These are phyloP conservation scores for Daldinia childiae DNA, from an alignment of 495 filamentous ascomycete species.

Conservation along the genomic window DNA sequence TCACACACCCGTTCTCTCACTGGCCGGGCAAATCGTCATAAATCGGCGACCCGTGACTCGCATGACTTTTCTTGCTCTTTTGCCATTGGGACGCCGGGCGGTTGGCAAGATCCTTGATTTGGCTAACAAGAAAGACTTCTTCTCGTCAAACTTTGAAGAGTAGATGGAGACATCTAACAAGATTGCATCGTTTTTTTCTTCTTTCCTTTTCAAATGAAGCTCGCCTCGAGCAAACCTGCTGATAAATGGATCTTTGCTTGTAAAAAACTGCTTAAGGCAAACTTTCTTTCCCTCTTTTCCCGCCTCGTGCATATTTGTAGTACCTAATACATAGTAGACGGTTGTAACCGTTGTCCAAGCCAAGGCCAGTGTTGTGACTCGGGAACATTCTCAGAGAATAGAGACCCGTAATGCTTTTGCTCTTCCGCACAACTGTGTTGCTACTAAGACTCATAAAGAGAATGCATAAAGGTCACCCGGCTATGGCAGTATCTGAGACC, in stretches of 20 bases:
- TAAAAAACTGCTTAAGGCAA: constrained; percentile 15
- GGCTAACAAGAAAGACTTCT: constrained; percentile 29
- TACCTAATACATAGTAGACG: constrained; percentile 1
- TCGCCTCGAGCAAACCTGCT: constrained; percentile 16
- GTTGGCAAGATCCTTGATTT: constrained; percentile 44
- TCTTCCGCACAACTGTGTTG: background rate
- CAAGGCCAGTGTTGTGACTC: constrained; percentile 23
- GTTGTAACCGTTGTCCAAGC: background rate
- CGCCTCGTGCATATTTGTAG: constrained; percentile 9
- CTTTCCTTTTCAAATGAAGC: constrained; percentile 17
- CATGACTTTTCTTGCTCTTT: constrained; percentile 47
- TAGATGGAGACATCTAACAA: background rate
- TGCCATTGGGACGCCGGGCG: constrained; percentile 39
- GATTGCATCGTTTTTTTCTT: background rate
- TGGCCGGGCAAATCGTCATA: constrained; percentile 49
- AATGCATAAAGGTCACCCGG: constrained; percentile 32
- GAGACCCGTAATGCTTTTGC: constrained; percentile 28
- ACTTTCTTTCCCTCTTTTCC: constrained; percentile 3
- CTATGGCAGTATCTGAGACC: constrained; percentile 33
- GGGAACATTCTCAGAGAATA: constrained; percentile 20
- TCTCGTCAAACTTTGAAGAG: constrained; percentile 31
- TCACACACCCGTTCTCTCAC: constrained; percentile 33
- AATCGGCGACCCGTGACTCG: constrained; percentile 53
- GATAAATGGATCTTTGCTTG: constrained; percentile 19
- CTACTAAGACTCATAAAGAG: constrained; percentile 20